These are phyloP conservation scores for Cadophora sp. DNA, from an alignment of 2,329 filamentous ascomycete species.

Conservation along the genomic window DNA sequence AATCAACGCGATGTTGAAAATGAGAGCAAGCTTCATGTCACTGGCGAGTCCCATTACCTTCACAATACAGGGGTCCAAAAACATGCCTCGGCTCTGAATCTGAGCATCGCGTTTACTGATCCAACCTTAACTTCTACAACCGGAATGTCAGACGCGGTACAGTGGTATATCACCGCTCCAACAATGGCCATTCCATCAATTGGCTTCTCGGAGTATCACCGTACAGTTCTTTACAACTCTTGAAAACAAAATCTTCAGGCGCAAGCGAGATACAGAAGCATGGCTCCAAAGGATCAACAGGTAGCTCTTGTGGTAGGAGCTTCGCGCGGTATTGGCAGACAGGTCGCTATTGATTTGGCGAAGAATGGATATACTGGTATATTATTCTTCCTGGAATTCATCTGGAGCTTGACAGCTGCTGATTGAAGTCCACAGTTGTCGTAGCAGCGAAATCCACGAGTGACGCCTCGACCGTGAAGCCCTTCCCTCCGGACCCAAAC, in stretches of 20 bases:
- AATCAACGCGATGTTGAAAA: too few species aligned
- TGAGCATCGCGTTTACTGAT: slow-evolving; percentile 1
- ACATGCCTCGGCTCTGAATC: slow-evolving; percentile 46
- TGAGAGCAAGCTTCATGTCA: too few species aligned
- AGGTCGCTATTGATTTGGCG: slow-evolving; percentile 80
- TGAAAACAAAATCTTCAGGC: not conserved
- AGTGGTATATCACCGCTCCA: not conserved
- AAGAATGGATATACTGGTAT: slow-evolving; percentile 73
- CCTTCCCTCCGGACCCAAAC: slow-evolving; percentile 80
- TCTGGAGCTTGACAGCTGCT: not conserved
- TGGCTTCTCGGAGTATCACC: not conserved
- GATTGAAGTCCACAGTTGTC: slow-evolving; percentile 50
- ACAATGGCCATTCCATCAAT: not conserved
- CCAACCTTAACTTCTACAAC: not conserved
- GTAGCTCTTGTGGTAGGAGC: slow-evolving; percentile 79
- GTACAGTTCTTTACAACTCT: not conserved
- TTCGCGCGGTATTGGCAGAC: slow-evolving; percentile 77
- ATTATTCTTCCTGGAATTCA: not conserved
- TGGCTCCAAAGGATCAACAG: slow-evolving; percentile 43
- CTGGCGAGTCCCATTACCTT: too few species aligned
- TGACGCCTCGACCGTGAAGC: slow-evolving; percentile 59
- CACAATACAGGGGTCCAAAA: too few species aligned
- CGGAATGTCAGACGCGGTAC: not conserved
- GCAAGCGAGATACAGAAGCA: slow-evolving; percentile 16
- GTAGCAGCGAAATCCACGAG: slow-evolving; percentile 79